Base-by-base conservation (phyloP, 768 basidiomycete genomes). In the Tylopilus felleus region DNA sequence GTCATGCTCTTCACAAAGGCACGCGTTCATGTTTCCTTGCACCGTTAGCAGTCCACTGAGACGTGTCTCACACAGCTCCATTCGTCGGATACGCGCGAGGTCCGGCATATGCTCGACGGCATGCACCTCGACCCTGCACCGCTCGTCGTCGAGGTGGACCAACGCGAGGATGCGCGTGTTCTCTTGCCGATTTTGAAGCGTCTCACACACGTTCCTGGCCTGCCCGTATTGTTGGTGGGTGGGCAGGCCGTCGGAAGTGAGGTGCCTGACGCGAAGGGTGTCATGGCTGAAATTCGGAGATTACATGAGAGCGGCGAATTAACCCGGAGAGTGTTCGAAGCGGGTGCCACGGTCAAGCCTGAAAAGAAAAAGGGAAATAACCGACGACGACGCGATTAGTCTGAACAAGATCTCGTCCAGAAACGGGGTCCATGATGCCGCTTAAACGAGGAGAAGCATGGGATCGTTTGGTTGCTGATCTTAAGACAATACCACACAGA, bases 1-100 rank as follows among this genome's bases (percentile, higher is more conserved):
- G 83, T 92, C 35, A 80, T 91, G 54, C 71, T 92, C 16, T 90
- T 86, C 62, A 78, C 84, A 39, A 88, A 89, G 77, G 90, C 83
- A 61, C 12, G 43, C 28, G 5, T 21, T 0, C 21, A 12, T 22
- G 2, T 31, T 7, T 36, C 4, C n/a, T 10, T n/a, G 14, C 5
- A 14, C 21, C 13, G 22, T 16, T 19, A n/a, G 17, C 44, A 35
- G 44, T 25, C 6, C 38, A 27, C 61, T 62, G 29, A 55, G 27
- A 14, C 47, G 17, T 39, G 22, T 23, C 56, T 17, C 9, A 1
- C 25, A 25, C 57, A 89, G 88, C 65, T 77, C 21, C 84, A 83
- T 68, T 88, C 87, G 1, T 75, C 85, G 0, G 64, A 75, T 23
- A 84, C 85, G 3, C 80, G 88, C 40, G 88, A 90, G 60, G 66